These are phyloP conservation scores for Diaporthe amygdali DNA, from an alignment of 2,329 filamentous ascomycete genomes.

Conservation along the genomic window DNA sequence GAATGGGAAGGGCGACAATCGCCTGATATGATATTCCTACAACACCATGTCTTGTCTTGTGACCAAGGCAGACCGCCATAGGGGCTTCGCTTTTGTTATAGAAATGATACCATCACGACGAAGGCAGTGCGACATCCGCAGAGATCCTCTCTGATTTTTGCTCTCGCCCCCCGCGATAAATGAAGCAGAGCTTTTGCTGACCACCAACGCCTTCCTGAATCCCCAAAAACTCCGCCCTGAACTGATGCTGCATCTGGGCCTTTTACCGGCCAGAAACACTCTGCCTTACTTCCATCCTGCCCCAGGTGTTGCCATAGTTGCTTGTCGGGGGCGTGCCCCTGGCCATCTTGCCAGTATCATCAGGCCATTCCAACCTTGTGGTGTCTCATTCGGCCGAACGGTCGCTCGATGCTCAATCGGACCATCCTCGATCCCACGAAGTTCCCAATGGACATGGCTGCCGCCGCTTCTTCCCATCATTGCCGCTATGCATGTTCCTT, in stretches of 20 bases:
- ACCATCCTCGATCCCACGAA: background rate
- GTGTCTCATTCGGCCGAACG: background rate
- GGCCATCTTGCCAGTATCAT: background rate
- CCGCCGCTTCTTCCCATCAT: background rate
- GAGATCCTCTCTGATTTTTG: background rate
- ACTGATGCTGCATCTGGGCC: background rate
- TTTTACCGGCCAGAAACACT: too few species aligned
- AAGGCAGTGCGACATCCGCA: background rate
- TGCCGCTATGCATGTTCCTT: too few species aligned
- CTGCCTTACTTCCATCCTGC: too few species aligned
- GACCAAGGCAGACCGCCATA: background rate
- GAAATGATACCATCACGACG: conserved; percentile 1
- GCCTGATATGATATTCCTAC: background rate
- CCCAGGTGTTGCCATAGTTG: background rate
- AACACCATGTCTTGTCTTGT: background rate
- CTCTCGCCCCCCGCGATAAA: background rate
- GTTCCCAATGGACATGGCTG: background rate
- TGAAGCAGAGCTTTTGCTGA: conserved; percentile 20
- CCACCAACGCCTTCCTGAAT: conserved; percentile 12
- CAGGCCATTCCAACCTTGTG: too few species aligned
- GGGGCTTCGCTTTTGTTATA: background rate
- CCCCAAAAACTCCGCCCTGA: conserved; percentile 1
- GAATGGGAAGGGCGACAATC: conserved; percentile 22
- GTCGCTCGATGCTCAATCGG: too few species aligned
- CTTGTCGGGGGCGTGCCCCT: background rate